Evolutionary conservation across 352 stramenopile genomes (phyloP), one percentile per base, ranked within the genome.

Genomic region (Aphanomyces astaci): DNA sequence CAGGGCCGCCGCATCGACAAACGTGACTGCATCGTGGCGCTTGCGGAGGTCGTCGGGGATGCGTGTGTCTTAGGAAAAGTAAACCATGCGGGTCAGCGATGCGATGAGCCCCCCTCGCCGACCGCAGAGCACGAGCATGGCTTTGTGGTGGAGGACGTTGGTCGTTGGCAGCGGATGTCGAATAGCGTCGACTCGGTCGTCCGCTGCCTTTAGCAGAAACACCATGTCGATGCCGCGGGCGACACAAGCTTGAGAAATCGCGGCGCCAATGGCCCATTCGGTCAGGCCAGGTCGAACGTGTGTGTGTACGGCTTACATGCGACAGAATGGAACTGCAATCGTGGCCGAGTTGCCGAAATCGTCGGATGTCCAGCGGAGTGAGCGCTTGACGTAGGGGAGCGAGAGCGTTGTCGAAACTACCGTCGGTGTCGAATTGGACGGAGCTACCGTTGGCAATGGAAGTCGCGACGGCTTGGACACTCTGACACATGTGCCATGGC

Each of bases 121-220:
- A 19, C 82, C 82, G 36, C 82, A 91, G 51, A 91, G 80, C 64
- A 89, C 82, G 31, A 91, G 73, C 82, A 91, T 88, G 24, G 73
- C 79, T 69, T 91, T 91, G 70, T 87, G 77, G 63, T 85, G 84
- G 7, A 87, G 74, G 30, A 74, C 74, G 62, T 91, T 91, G 24
- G 77, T 81, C 1, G 82, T 91, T 27, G 82, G 82, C 31, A 91
- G 69, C 24, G 81, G 81, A 65, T 91, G 82, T 33, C 82, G 81
- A 40, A 86, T 88, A 43, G 66, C 73, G 62, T 91, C 82, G 15
- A 82, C 64, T 11, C 82, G 82, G 60, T 91, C 82, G 52, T 91
- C 82, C 4, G 78, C 79, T 1, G 82, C 82, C 25, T 88, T 76
- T 25, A 91, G 67, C 63, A 82, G 66, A 32, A 90, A 80, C 0